Conservation (phyloP, 306 rosid genomes). For the Prunus davidiana region DNA sequence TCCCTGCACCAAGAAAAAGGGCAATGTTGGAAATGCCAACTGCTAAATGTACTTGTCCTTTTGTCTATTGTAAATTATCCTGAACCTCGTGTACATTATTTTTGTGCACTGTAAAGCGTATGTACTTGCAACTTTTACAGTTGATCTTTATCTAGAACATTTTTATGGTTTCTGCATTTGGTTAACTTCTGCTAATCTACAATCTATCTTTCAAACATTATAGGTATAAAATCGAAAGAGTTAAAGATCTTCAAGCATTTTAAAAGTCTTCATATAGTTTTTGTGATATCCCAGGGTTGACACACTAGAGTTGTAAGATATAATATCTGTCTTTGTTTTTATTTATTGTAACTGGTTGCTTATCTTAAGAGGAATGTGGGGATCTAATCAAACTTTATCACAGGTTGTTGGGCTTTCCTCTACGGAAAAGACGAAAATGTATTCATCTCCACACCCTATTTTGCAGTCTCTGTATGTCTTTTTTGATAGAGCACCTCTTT, state of each 20-base stretch:
- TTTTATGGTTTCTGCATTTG: neutral
- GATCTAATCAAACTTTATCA: conserved; percentile 35
- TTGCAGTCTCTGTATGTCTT: neutral
- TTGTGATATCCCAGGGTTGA: neutral
- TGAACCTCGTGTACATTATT: no score
- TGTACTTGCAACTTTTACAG: no score
- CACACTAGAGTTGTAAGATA: neutral
- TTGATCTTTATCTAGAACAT: no score
- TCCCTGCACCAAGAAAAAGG: no score
- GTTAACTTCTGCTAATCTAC: neutral
- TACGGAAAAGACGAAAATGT: conserved; percentile 74
- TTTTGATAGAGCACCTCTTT: neutral
- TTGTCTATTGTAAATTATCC: no score
- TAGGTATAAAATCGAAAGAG: conserved; percentile 8
- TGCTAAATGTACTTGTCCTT: no score
- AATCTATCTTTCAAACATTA: neutral
- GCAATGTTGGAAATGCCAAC: no score
- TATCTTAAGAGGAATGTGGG: conserved; percentile 15
- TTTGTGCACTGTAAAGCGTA: no score
- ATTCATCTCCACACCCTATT: conserved; percentile 36
- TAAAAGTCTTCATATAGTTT: neutral
- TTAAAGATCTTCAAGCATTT: conserved; percentile 5
- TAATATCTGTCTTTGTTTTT: conserved; percentile 7
- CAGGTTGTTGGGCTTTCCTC: conserved; percentile 76
- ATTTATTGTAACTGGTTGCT: conserved; percentile 9